Evolutionary conservation across 768 basidiomycete species (phyloP), one percentile per base, ranked within the genome.

Genomic region (Lactarius sanguifluus): DNA sequence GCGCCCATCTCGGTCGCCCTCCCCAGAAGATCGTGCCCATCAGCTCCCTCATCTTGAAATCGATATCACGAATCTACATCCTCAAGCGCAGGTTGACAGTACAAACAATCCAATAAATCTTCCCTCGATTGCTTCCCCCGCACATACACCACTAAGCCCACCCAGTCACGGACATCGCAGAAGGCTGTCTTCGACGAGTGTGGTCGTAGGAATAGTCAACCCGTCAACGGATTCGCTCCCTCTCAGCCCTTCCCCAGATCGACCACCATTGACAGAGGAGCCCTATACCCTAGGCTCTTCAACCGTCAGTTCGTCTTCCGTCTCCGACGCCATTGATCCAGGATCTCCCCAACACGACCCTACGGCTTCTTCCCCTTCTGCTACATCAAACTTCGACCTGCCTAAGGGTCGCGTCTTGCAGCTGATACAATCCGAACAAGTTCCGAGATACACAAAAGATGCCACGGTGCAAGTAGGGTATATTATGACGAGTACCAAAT

Each of bases 361-460:
- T 15, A 43, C 10, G 5, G 13, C 20, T 23, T 52, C 32, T 32
- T 32, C 47, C 47, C 5, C n/a, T 50, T 58, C 47, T 9, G 3
- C 16, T 4, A 30, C 12, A 16, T 62, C 20, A 8, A 47, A 55
- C 3, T 18, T 18, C 36, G 1, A 20, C n/a, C 16, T 56, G 3
- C 66, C 66, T 2, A 41, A 64, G 1, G 58, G 41, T 56, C 62
- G 62, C 3, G 12, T 47, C 13, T 0, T 67, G 1, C 41, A 55
- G 25, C 8, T 60, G 6, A 56, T 67, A 43, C 12, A 67, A 10
- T 64, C 66, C 8, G 66, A 67, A 15, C 62, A 67, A 56, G 36
- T 67, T 9, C 62, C 66, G 15, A 50, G 66, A 55, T 67, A 67
- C 58, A 10, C 41, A 16, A 59, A 60, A 41, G 6, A 40, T 20